Conservation (phyloP, 2,329 filamentous ascomycete genomes). For the Dendrostoma leiphaemia region DNA sequence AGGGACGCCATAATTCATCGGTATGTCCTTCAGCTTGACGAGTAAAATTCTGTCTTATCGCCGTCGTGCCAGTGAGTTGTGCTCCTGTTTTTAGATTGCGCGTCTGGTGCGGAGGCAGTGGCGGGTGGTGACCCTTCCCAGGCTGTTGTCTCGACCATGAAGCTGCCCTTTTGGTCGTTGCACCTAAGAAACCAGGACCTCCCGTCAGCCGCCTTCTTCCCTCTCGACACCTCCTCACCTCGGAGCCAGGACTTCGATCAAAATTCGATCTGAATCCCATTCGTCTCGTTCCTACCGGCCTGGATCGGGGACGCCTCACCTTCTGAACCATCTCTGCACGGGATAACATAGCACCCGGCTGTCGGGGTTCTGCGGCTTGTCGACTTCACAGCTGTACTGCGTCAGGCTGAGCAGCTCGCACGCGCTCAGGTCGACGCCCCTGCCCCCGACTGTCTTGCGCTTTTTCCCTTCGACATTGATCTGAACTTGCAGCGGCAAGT, state of each 20-base stretch:
- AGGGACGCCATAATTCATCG: too few species aligned
- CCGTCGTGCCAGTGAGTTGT: constrained; percentile 33
- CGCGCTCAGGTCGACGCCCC: constrained; percentile 46
- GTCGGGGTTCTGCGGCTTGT: constrained; percentile 42
- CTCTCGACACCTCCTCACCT: not conserved
- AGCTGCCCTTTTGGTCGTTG: constrained; percentile 53
- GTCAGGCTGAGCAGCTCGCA: constrained; percentile 58
- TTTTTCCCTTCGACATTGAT: constrained; percentile 45
- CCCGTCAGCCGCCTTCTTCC: not conserved
- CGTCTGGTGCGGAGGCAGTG: constrained; percentile 24
- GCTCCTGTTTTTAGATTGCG: constrained; percentile 22
- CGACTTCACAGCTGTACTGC: constrained; percentile 60
- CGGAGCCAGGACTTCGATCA: not conserved
- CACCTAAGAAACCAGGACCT: constrained; percentile 49
- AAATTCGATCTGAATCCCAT: too few species aligned
- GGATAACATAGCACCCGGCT: constrained; percentile 55
- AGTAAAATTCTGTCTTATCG: constrained; percentile 24
- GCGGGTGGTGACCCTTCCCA: constrained; percentile 46
- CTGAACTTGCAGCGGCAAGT: constrained; percentile 51
- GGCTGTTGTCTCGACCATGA: constrained; percentile 62
- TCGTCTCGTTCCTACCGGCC: too few species aligned
- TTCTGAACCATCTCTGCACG: constrained; percentile 58
- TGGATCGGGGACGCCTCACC: constrained; percentile 44
- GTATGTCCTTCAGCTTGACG: not conserved
- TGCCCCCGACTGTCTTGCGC: constrained; percentile 45